A percentile compares a stretch with the other conserved stretches of the same genome.
These are phyloP conservation scores for Naganishia antarctica DNA, from an alignment of 768 basidiomycete genomes.

Conservation along the genomic window DNA sequence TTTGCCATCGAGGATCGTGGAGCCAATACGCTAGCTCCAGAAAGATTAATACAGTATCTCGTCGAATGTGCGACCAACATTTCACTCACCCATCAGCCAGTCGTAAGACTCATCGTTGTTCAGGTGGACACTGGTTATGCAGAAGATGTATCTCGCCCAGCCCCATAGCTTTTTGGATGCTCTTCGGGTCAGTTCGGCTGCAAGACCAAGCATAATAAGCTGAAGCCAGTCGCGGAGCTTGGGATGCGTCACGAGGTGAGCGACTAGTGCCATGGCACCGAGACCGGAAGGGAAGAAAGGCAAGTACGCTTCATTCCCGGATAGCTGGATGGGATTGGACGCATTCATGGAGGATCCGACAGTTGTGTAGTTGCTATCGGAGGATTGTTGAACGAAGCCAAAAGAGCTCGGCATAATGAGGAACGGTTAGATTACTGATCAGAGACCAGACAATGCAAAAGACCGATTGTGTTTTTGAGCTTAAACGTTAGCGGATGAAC, in stretches of 20 bases:
- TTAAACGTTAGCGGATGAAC: too few species aligned
- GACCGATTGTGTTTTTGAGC: too few species aligned
- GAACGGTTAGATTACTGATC: too few species aligned
- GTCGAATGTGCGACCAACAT: too few species aligned
- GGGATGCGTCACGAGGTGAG: slow-evolving; percentile 8
- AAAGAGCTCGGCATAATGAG: too few species aligned
- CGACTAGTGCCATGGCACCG: background rate
- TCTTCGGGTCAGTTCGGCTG: slow-evolving; percentile 23
- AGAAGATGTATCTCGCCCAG: slow-evolving; percentile 2
- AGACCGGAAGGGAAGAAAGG: slow-evolving; percentile 10
- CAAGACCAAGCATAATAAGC: slow-evolving; percentile 24
- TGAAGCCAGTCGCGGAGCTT: slow-evolving; percentile 24
- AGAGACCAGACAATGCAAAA: too few species aligned
- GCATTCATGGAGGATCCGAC: too few species aligned
- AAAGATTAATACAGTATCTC: too few species aligned
- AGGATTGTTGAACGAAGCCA: too few species aligned
- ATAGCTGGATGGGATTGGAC: too few species aligned
- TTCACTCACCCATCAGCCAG: slow-evolving; percentile 25
- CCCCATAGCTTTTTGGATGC: background rate
- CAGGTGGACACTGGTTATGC: slow-evolving; percentile 11
- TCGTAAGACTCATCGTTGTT: slow-evolving; percentile 22
- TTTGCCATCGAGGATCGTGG: background rate
- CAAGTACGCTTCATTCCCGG: background rate
- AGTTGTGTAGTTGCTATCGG: too few species aligned
- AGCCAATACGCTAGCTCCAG: slow-evolving; percentile 26